phyloP scores from a whole-genome alignment of 805 yeast species.

The Sugiyamaella mastotermitis region DNA sequence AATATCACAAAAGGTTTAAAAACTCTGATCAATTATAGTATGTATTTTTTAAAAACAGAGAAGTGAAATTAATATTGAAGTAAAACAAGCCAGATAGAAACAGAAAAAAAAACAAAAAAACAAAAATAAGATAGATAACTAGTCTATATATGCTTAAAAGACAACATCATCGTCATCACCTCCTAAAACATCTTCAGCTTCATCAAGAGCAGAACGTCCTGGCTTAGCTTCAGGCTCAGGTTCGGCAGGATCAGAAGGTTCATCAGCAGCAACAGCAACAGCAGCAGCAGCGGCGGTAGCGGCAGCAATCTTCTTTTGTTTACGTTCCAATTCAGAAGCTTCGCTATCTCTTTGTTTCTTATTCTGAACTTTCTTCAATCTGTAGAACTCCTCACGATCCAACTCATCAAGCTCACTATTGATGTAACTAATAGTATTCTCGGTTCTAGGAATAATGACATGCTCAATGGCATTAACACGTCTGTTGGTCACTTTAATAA shows the following conservation, averaged over 20 bases:
- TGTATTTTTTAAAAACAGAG: too few species aligned
- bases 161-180: constrained; percentile 21
- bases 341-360: constrained; percentile 82
- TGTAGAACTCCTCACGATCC: constrained; percentile 96
- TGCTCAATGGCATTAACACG: constrained; percentile 99
- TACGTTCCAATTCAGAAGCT: constrained; percentile 41
- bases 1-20: not conserved
- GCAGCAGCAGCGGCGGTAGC: too few species aligned
- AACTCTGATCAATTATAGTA: too few species aligned
- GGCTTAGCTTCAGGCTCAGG: constrained; percentile 4
- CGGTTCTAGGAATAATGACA: constrained; percentile 95
- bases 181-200: constrained; percentile 6
- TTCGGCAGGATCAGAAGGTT: not conserved
- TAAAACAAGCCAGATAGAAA: too few species aligned
- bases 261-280: too few species aligned
- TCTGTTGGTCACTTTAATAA: constrained; percentile 94
- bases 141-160: too few species aligned
- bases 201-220: too few species aligned
- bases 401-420: constrained; percentile 95
- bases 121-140: too few species aligned
- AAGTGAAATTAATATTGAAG: too few species aligned
- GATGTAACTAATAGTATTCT: constrained; percentile 86
- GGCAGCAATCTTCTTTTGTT: constrained; percentile 1
- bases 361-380: constrained; percentile 93
- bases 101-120: too few species aligned